A percentile compares a stretch with the other conserved stretches of the same genome.
phyloP scores from a whole-genome alignment of 148 eudicot genomes.

The Talinum fruticosum region DNA sequence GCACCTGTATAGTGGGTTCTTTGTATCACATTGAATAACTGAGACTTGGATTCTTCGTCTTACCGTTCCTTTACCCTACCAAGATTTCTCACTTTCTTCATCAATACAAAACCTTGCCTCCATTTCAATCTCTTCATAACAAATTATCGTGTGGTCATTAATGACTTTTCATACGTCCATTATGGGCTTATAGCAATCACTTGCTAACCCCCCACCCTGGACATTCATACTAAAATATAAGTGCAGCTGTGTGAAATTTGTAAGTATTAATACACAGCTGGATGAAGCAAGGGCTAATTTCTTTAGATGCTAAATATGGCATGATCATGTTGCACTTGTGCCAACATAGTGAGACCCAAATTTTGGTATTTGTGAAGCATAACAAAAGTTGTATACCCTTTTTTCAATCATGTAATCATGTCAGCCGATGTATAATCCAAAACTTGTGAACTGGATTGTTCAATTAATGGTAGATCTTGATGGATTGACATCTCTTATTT shows the following conservation, averaged over 20 bases:
- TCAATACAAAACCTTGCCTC: neutral
- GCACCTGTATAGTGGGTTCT: no score
- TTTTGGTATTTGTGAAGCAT: neutral
- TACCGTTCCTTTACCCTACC: neutral
- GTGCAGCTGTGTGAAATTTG: no score
- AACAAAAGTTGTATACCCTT: neutral
- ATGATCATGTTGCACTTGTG: neutral
- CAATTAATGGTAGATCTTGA: neutral
- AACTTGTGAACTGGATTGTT: neutral
- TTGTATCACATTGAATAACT: no score
- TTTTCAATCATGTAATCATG: neutral
- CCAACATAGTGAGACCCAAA: neutral
- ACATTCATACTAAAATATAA: no score
- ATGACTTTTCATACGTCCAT: no score
- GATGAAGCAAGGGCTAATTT: no score
- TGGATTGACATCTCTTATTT: neutral
- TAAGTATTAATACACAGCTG: no score
- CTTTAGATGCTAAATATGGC: neutral
- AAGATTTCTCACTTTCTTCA: neutral
- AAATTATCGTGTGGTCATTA: no score
- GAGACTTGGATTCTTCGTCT: neutral
- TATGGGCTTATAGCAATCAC: no score
- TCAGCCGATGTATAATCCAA: neutral
- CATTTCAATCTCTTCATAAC: neutral
- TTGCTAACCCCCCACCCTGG: no score